phyloP scores from a whole-genome alignment of 257 asterid species.

The Fraxinus cuspidata region DNA sequence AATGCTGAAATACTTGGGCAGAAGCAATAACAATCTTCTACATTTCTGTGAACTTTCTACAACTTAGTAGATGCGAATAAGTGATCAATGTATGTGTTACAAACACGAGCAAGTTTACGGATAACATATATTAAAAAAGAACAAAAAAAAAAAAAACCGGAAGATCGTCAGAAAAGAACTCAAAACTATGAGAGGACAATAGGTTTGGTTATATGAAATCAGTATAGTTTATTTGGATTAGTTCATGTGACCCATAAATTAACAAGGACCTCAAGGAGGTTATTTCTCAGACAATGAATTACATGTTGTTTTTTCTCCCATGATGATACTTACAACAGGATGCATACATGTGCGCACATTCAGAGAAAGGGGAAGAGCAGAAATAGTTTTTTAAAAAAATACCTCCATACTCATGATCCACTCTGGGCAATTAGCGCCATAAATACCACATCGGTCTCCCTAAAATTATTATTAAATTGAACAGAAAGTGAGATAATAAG shows the following conservation, averaged over 20 bases:
- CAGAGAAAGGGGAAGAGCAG: slow-evolving; percentile 13
- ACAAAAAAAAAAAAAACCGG: background rate
- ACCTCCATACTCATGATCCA: slow-evolving; percentile 99
- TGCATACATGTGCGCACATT: background rate
- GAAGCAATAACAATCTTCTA: slow-evolving; percentile 3
- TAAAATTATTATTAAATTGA: slow-evolving; percentile 33
- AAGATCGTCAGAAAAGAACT: background rate
- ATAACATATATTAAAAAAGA: slow-evolving; percentile 1
- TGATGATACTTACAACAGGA: background rate
- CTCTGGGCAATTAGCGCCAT: slow-evolving; percentile 85
- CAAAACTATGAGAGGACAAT: background rate
- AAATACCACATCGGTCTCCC: slow-evolving; percentile 97
- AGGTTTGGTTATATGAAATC: no score
- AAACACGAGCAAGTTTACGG: background rate
- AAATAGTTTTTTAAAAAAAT: background rate
- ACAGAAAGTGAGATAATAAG: slow-evolving; percentile 29
- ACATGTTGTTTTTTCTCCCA: background rate
- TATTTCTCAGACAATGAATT: slow-evolving; percentile 13
- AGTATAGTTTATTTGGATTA: background rate
- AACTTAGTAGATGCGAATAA: slow-evolving; percentile 7
- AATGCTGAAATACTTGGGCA: slow-evolving; percentile 3
- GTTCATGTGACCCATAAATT: background rate
- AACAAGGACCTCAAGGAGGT: slow-evolving; percentile 12
- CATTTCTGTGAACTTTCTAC: slow-evolving; percentile 5
- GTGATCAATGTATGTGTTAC: slow-evolving; percentile 4